A percentile compares a stretch with the other conserved stretches of the same genome.
phyloP scores from a whole-genome alignment of 257 asterid species.

The Scutellaria galericulata region DNA sequence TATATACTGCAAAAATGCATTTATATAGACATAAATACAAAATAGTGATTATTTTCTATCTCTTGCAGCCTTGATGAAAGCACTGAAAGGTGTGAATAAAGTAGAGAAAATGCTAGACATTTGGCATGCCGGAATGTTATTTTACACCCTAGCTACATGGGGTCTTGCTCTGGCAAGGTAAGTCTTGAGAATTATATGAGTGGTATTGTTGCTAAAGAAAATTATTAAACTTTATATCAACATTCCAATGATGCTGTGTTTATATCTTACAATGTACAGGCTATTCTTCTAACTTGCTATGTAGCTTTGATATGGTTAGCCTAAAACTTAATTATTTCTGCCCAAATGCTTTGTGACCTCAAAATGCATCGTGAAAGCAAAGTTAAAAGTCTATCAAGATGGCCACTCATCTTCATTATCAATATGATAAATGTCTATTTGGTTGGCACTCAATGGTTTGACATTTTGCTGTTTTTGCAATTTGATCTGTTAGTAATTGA shows the following conservation, averaged over 20 bases:
- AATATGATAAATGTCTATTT: not conserved
- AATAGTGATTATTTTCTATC: not conserved
- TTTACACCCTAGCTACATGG: constrained; percentile 87
- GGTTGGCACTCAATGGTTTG: not conserved
- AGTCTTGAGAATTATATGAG: constrained; percentile 16
- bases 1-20: not conserved
- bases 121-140: constrained; percentile 86
- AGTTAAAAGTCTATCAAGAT: not conserved
- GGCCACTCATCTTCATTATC: not conserved
- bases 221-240: not conserved
- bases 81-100: constrained; percentile 70
- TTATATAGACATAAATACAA: not conserved
- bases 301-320: not conserved
- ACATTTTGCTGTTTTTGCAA: not conserved
- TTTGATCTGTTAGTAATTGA: not conserved
- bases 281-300: constrained; percentile 8
- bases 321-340: not conserved
- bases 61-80: constrained; percentile 71
- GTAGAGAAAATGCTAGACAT: constrained; percentile 74
- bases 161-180: constrained; percentile 92
- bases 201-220: constrained; percentile 1
- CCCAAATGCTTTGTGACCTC: constrained; percentile 9
- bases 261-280: too few species aligned
- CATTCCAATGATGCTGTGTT: not conserved
- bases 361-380: not conserved